A percentile compares a stretch with the other conserved stretches of the same genome.
phyloP scores from a whole-genome alignment of 2,329 filamentous ascomycete genomes.

The Monosporascus sp. region DNA sequence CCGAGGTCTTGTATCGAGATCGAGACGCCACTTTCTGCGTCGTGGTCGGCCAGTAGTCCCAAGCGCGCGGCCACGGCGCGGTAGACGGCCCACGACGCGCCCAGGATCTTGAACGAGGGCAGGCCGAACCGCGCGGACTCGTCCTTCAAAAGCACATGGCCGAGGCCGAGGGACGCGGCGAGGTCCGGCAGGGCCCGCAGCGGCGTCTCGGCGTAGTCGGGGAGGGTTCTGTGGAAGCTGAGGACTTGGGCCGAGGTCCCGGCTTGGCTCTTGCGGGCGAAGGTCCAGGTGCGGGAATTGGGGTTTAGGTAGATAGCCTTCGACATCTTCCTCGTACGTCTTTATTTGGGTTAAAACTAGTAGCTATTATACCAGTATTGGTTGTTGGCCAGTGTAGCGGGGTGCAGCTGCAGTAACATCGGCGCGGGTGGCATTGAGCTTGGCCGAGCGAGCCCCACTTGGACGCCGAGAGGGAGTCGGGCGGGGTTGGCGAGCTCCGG shows the following conservation, averaged over 20 bases:
- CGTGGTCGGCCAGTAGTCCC: conserved; percentile 33
- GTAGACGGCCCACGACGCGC: conserved; percentile 68
- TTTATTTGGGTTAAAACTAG: no score
- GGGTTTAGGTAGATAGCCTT: neutral
- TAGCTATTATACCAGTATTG: no score
- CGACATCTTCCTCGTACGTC: no score
- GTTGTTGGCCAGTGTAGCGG: no score
- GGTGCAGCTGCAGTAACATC: no score
- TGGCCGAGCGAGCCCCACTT: no score
- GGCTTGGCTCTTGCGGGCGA: neutral
- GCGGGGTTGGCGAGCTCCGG: no score
- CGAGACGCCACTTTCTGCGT: neutral
- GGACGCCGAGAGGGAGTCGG: no score
- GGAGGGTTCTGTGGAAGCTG: conserved; percentile 53
- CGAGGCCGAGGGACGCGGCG: conserved; percentile 52
- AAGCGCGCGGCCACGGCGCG: conserved; percentile 44
- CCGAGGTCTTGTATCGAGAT: conserved; percentile 17
- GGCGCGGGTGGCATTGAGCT: no score
- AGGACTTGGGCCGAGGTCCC: neutral
- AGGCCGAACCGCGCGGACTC: conserved; percentile 64
- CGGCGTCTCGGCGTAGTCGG: conserved; percentile 49
- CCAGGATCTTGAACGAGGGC: conserved; percentile 75
- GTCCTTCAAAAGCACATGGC: conserved; percentile 61
- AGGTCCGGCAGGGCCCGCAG: conserved; percentile 46
- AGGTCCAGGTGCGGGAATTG: neutral